These are phyloP conservation scores for Chlamydomonas schloesseri DNA, from an alignment of 139 green algal species.

Conservation along the genomic window DNA sequence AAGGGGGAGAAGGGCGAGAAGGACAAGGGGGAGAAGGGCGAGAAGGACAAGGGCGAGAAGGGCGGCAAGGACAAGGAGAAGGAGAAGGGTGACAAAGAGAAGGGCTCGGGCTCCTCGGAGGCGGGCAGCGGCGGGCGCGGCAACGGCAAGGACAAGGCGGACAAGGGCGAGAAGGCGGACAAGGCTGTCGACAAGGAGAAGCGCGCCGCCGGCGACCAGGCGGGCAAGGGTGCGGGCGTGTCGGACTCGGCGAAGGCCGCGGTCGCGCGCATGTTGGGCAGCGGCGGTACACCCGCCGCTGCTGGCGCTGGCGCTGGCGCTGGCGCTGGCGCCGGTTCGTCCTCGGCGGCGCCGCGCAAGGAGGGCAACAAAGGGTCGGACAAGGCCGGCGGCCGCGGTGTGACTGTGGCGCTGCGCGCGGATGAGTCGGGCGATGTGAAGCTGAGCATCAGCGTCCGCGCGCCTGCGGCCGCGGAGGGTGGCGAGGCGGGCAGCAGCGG, in stretches of 20 bases:
- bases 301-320: neutral
- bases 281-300: neutral
- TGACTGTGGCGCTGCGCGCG: neutral
- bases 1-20: neutral
- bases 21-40: neutral
- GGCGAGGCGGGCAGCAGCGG: neutral
- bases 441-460: neutral
- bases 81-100: neutral
- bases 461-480: neutral
- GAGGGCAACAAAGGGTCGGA: too few species aligned
- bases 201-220: neutral
- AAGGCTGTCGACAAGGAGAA: neutral
- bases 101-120: neutral
- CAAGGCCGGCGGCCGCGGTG: neutral
- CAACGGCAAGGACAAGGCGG: neutral
- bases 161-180: neutral
- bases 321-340: neutral
- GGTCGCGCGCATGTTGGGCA: slow-evolving; percentile 7
- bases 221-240: neutral
- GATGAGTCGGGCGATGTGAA: neutral
- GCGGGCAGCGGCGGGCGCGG: too few species aligned
- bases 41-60: neutral
- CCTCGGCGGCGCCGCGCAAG: neutral
- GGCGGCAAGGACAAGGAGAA: neutral
- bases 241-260: slow-evolving; percentile 25